Evolutionary conservation across 169 alveolate species (phyloP).

Genomic region (Plasmodium ovale): DNA sequence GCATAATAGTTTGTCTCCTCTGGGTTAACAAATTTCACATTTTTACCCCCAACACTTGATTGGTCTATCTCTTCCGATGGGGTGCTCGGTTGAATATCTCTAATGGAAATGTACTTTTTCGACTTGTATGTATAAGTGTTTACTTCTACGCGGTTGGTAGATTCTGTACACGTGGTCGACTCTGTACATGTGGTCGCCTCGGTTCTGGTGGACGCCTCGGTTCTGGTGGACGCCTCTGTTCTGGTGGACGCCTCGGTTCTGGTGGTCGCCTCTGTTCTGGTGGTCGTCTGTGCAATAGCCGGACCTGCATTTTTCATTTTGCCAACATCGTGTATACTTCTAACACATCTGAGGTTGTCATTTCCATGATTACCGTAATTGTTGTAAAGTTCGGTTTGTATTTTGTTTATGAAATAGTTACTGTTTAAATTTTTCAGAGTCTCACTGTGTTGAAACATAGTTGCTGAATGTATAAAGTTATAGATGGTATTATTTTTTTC

Average conservation of each 20-base stretch:
- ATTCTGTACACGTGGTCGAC: too few relatives aligned
- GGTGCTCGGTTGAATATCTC: not conserved
- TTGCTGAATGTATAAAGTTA: constrained; percentile 60
- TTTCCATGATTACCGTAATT: constrained; percentile 3
- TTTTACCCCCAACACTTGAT: not conserved
- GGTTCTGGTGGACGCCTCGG: too few relatives aligned
- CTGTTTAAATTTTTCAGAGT: constrained; percentile 43
- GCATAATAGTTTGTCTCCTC: not conserved
- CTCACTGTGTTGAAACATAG: constrained; percentile 61
- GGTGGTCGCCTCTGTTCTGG: too few relatives aligned
- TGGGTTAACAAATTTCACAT: constrained; percentile 15
- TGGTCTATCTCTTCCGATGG: not conserved
- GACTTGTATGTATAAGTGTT: constrained; percentile 2
- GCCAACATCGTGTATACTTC: not conserved
- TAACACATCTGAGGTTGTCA: constrained; percentile 34
- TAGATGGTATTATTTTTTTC: constrained; percentile 59
- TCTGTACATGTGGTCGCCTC: too few relatives aligned
- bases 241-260: too few relatives aligned
- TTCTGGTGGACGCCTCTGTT: too few relatives aligned
- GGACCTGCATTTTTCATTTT: not conserved
- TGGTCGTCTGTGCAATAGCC: too few relatives aligned
- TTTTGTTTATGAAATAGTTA: constrained; percentile 39
- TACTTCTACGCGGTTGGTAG: too few relatives aligned
- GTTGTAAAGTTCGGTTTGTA: constrained; percentile 52
- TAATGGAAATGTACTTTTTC: constrained; percentile 14